Evolutionary conservation across 768 basidiomycete species (phyloP), one percentile per base, ranked within the genome.

Genomic region (Russula sp.): DNA sequence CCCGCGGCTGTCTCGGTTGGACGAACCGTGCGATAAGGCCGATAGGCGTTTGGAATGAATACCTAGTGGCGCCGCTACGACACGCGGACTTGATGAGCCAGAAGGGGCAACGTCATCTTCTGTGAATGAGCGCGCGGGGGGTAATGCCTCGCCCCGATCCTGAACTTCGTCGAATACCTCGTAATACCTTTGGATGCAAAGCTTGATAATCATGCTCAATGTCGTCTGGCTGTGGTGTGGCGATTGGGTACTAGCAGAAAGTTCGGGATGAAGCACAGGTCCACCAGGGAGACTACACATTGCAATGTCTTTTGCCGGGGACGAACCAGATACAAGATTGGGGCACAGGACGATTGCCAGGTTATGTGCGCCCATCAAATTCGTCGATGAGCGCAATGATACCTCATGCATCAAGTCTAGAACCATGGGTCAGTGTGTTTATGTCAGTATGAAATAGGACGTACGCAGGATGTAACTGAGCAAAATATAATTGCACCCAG

Each of bases 351-450:
- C 90, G 61, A 94, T 79, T 13, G 91, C 81, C 48, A 94, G 85
- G 70, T 94, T 94, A 66, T 86, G 81, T 13, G 90, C 88, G 69
- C 89, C 87, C 92, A 94, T 94, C 40, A 82, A 79, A 70, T 94
- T 94, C 7, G 76, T 77, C 2, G 80, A 77, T 2, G 89, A 79
- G 7, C 83, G 84, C 20, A 87, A 74, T 1, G 90, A 89, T 16
- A 92, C 84, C 61, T 94, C 88, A 67, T 94, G 88, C 66, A 92
- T 78, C 6, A 94, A 78, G 69, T 92, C 92, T 94, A 65, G 9
- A 16, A 65, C 2, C 7, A 24, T n/a, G 26, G 20, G 42, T 59
- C 5, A 6, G 53, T 55, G 28, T 34, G 20, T 3, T 36, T 18
- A 48, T 42, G n/a, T 18, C 11, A n/a, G 49, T 50, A 40, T 34